Evolutionary conservation across 2,329 filamentous ascomycete species (phyloP).

Genomic region (Nannizzia gypsea): DNA sequence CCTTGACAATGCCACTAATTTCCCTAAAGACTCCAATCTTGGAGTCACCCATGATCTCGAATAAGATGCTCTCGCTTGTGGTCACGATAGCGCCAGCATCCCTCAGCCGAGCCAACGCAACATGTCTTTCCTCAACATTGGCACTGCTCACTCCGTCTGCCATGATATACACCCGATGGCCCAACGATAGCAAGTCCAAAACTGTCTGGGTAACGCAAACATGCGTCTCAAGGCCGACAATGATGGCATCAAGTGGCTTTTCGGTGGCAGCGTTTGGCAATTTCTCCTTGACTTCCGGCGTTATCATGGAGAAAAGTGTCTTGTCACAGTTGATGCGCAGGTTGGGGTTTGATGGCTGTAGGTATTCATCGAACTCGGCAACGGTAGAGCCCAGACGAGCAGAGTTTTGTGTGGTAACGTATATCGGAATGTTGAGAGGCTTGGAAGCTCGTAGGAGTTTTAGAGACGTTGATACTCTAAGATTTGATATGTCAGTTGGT

Average conservation of each 20-base stretch:
- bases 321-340: slow-evolving; percentile 60
- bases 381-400: slow-evolving; percentile 70
- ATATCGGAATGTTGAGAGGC: slow-evolving; percentile 55
- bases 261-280: slow-evolving; percentile 19
- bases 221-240: slow-evolving; percentile 86
- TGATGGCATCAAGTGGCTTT: slow-evolving; percentile 49
- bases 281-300: slow-evolving; percentile 49
- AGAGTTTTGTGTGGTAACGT: slow-evolving; percentile 75
- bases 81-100: slow-evolving; percentile 68
- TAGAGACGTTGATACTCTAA: slow-evolving; percentile 51
- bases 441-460: slow-evolving; percentile 54
- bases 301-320: slow-evolving; percentile 79
- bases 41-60: slow-evolving; percentile 81
- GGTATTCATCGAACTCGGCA: slow-evolving; percentile 52
- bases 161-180: slow-evolving; percentile 74
- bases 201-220: slow-evolving; percentile 92
- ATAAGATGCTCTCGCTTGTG: slow-evolving; percentile 78
- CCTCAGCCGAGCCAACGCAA: slow-evolving; percentile 66
- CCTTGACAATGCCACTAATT: slow-evolving; percentile 68
- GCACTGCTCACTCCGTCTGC: slow-evolving; percentile 84
- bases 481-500: not conserved
- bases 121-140: slow-evolving; percentile 65
- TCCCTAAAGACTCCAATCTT: slow-evolving; percentile 56
- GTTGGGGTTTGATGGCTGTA: slow-evolving; percentile 38
- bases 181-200: slow-evolving; percentile 61